A percentile compares a stretch with the other conserved stretches of the same genome.
These are phyloP conservation scores for Simplicillium sp. DNA, from an alignment of 2,329 filamentous ascomycete genomes.

Conservation along the genomic window DNA sequence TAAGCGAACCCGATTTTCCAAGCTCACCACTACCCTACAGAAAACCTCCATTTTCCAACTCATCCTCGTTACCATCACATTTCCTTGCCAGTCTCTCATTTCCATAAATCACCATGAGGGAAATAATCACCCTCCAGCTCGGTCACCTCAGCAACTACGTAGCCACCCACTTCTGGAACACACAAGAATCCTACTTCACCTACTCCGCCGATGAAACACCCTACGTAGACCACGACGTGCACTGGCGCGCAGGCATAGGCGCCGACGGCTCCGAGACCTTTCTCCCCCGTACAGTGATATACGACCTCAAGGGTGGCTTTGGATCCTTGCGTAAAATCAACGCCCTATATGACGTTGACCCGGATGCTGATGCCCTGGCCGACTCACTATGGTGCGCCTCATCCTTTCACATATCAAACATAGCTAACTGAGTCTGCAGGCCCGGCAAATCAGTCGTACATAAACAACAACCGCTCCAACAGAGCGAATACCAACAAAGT, in stretches of 20 bases:
- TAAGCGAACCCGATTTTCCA: too few species aligned
- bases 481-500: conserved; percentile 68
- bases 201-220: conserved; percentile 47
- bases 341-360: conserved; percentile 63
- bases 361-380: conserved; percentile 19
- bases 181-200: conserved; percentile 95
- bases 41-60: too few species aligned
- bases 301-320: conserved; percentile 91
- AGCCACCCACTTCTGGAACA: conserved; percentile 96
- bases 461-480: conserved; percentile 55
- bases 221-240: conserved; percentile 49
- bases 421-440: conserved; percentile 32
- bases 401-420: not conserved
- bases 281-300: conserved; percentile 83
- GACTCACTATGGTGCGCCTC: conserved; percentile 22
- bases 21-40: too few species aligned
- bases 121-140: conserved; percentile 89
- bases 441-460: conserved; percentile 59
- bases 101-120: conserved; percentile 56
- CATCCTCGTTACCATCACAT: too few species aligned
- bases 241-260: conserved; percentile 77
- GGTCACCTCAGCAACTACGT: conserved; percentile 89
- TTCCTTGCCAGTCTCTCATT: too few species aligned
- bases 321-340: conserved; percentile 82
- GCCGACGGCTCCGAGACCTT: conserved; percentile 84